Conservation (phyloP, 306 rosid genomes). For the Abrus precatorius region DNA sequence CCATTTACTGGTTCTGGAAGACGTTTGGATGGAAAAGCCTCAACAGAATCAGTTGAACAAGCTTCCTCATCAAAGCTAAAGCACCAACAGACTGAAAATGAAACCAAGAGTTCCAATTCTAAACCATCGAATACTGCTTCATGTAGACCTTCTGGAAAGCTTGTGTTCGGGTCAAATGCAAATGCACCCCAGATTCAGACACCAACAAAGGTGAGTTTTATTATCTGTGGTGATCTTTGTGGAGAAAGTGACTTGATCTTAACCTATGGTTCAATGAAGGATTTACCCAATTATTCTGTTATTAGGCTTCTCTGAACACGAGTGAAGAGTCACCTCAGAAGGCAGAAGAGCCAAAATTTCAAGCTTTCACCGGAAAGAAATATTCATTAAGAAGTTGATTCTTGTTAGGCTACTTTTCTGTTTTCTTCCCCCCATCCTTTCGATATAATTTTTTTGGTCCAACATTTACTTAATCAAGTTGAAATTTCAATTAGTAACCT, state of each 20-base stretch:
- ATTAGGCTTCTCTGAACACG: slow-evolving; percentile 44
- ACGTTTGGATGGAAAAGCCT: slow-evolving; percentile 62
- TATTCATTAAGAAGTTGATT: slow-evolving; percentile 56
- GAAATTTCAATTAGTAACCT: no score
- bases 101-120: slow-evolving; percentile 41
- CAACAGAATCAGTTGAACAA: slow-evolving; percentile 45
- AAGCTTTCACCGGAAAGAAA: slow-evolving; percentile 70
- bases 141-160: slow-evolving; percentile 53
- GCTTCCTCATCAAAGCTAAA: slow-evolving; percentile 43
- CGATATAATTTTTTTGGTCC: no score
- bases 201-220: slow-evolving; percentile 48
- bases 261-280: background rate
- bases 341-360: slow-evolving; percentile 54
- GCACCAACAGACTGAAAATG: slow-evolving; percentile 47
- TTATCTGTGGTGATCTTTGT: background rate
- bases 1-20: slow-evolving; percentile 62
- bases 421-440: background rate
- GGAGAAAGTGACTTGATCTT: background rate
- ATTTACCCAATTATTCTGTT: background rate
- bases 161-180: slow-evolving; percentile 60
- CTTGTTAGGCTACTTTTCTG: background rate
- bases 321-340: slow-evolving; percentile 50
- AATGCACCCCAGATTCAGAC: slow-evolving; percentile 25
- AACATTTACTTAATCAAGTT: no score
- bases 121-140: slow-evolving; percentile 36